These are phyloP conservation scores for Lithohypha guttulata DNA, from an alignment of 2,329 filamentous ascomycete genomes.

Conservation along the genomic window DNA sequence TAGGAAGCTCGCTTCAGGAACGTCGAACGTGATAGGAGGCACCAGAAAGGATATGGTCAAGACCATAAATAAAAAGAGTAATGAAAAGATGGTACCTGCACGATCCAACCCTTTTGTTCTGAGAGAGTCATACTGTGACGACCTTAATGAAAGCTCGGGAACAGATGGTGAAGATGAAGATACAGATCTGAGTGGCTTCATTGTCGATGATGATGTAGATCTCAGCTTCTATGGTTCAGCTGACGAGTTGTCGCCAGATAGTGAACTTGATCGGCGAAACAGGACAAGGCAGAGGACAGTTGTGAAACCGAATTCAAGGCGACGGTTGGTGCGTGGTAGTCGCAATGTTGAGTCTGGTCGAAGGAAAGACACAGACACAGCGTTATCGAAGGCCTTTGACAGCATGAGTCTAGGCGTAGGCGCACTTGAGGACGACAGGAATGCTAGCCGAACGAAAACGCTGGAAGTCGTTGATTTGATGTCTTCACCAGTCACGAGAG, in stretches of 20 bases:
- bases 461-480: constrained; percentile 19
- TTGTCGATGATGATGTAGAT: constrained; percentile 23
- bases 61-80: neutral
- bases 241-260: constrained; percentile 9
- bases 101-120: constrained; percentile 17
- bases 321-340: neutral
- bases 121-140: constrained; percentile 19
- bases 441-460: neutral
- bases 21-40: constrained; percentile 16
- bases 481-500: constrained; percentile 11
- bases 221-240: constrained; percentile 19
- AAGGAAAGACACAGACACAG: constrained; percentile 2
- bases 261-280: constrained; percentile 6
- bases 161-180: constrained; percentile 21
- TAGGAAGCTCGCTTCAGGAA: constrained; percentile 6
- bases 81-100: constrained; percentile 3
- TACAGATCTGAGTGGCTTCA: constrained; percentile 23
- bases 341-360: constrained; percentile 27
- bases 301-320: neutral
- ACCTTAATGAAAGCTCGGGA: constrained; percentile 17
- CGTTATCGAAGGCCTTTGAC: constrained; percentile 25
- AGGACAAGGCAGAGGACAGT: constrained; percentile 2
- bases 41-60: neutral
- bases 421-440: constrained; percentile 4
- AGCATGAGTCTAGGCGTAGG: constrained; percentile 5